A percentile compares a stretch with the other conserved stretches of the same genome.
Conservation (phyloP, 148 eudicot genomes). For the Dysphania ambrosioides region DNA sequence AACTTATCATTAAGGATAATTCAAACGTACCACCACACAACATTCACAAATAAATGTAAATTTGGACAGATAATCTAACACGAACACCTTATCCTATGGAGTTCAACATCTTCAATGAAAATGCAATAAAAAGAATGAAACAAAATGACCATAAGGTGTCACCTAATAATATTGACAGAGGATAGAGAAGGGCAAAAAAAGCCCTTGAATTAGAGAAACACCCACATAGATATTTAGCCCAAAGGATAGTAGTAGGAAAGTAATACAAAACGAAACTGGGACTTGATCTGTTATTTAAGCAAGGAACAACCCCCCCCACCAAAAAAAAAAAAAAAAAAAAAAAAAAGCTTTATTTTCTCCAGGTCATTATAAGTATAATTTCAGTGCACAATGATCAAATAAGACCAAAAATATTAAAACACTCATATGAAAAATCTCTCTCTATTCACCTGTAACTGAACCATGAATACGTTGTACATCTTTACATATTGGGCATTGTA, state of each 20-base stretch:
- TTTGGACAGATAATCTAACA: background rate
- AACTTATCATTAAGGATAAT: background rate
- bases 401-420: background rate
- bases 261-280: background rate
- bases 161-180: background rate
- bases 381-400: background rate
- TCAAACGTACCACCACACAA: no score
- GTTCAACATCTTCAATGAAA: no score
- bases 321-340: no score
- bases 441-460: slow-evolving; percentile 71
- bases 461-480: slow-evolving; percentile 75
- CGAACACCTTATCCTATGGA: background rate
- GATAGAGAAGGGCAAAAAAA: background rate
- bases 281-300: no score
- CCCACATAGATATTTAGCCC: background rate
- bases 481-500: slow-evolving; percentile 76
- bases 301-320: no score
- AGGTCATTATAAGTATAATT: no score
- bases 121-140: background rate
- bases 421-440: background rate
- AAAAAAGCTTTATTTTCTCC: no score
- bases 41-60: background rate
- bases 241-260: background rate
- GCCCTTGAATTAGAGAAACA: background rate
- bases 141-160: background rate